Evolutionary conservation across 495 filamentous ascomycete genomes (phyloP).

Genomic region (Aspergillus leporis): DNA sequence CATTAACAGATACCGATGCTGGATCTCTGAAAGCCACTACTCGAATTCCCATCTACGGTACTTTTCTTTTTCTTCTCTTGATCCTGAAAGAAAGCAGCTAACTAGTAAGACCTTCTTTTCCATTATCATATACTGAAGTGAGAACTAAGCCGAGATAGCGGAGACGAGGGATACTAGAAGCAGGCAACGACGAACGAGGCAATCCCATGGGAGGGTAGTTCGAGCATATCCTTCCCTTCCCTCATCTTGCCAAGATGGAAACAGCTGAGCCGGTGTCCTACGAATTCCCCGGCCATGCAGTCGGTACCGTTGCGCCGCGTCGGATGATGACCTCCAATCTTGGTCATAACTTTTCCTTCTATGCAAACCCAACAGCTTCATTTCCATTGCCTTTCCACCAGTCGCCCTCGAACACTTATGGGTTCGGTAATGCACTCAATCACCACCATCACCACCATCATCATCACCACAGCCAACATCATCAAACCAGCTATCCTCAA

Average conservation of each 20-base stretch:
- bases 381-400: constrained; percentile 42
- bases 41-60: background rate
- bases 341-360: constrained; percentile 39
- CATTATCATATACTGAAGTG: background rate
- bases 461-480: constrained; percentile 32
- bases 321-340: constrained; percentile 40
- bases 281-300: constrained; percentile 41
- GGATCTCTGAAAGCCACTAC: constrained; percentile 13
- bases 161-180: background rate
- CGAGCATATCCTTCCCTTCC: background rate
- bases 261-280: constrained; percentile 46
- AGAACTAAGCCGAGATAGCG: background rate
- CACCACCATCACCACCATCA: constrained; percentile 33
- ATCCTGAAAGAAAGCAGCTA: background rate
- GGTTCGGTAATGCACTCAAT: constrained; percentile 34
- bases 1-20: constrained; percentile 11
- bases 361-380: constrained; percentile 36
- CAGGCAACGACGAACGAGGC: constrained; percentile 2
- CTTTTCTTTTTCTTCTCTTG: background rate
- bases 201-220: background rate
- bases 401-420: constrained; percentile 36
- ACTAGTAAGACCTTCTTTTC: background rate
- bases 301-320: constrained; percentile 39
- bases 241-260: constrained; percentile 32
- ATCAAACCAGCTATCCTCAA: constrained; percentile 30